Evolutionary conservation across 108 stramenopile species (phyloP), one percentile per base, ranked within the genome.

Genomic region (Cyclotella kingstonii): DNA sequence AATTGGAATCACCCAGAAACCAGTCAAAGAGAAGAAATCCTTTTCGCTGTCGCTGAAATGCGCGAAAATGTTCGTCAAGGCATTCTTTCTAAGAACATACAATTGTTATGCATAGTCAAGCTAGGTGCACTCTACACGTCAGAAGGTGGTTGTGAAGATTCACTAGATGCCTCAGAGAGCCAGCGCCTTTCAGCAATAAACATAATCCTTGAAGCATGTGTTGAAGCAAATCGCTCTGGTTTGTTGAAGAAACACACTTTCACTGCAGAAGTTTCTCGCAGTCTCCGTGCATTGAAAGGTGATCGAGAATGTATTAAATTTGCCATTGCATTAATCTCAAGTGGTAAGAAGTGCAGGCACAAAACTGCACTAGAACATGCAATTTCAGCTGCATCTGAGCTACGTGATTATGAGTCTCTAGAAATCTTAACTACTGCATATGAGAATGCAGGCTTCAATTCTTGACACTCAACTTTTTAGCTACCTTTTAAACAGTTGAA

Each of bases 1-100:
- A 75, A 81, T 53, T 90, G 89, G 89, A 82, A 87, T 47, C 77
- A 81, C 33, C 78, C 80, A 22, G 42, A 60, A 8, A 78, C 79
- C 7, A 80, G 76, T 44, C 73, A 80, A 39, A 61, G 78, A 19
- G 73, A 80, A 33, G 88, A 89, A 51, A 42, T 84, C 4, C 42
- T 78, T 12, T 67, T 86, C 21, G 85, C 83, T 8, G 76, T 86
- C 25, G 65, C 78, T 21, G 78, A 86, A 60, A 75, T 86, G 42
- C 35, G 78, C 36, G 23, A 50, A 42, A 61, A 67, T 33, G 48
- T 64, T 36, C 50, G 25, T 8, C 39, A 66, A 14, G 84, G 78
- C 8, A 41, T 74, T 35, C 39, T 64, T 7, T 64, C 78, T 0
- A 82, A 78, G 58, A 60, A 78, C 45, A 79, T 55, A 19, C 55